Evolutionary conservation across 2,329 filamentous ascomycete genomes (phyloP), one percentile per base, ranked within the genome.

Genomic region (Simplicillium aogashimaense): DNA sequence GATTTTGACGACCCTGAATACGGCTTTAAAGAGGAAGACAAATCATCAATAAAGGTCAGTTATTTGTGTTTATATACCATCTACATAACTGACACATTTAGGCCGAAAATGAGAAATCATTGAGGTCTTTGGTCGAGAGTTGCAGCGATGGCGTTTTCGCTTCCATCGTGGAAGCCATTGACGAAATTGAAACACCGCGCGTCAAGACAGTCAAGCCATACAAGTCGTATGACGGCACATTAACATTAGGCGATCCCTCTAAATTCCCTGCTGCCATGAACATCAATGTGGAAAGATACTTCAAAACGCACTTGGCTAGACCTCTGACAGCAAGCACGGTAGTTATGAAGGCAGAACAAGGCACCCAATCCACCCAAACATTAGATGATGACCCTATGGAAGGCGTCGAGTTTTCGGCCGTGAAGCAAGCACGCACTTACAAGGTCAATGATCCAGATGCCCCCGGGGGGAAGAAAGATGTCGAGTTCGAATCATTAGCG

Each of bases 1-100:
- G 92, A 98, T 57, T 97, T 98, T 59, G 88, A 98, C 55, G 88
- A 95, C 57, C 57, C 77, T 1, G 88, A 94, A 2, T 95, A 83
- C 54, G 89, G 89, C 33, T 85, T 86, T 56, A 94, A 94, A 58
- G 90, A 97, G 63, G 88, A 95, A 58, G 76, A 84, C 47, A 98
- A 98, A 57, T 65, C 81, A 14, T 48, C 58, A 1, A 57, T 60
- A 38, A 97, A 97, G 70, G 80, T 82, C 53, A 30, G 28, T 41
- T n/a, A 7, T 13, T 4, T 10, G 9, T 20, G 7, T 1, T 8
- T 12, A 16, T 10, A 29, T 7, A 13, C 5, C 2, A 38, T 6
- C 12, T 20, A 31, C 32, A 38, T 29, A 36, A 39, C 38, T 33
- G 13, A 40, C 16, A n/a, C 20, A 16, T 35, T 1, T 32, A 66